Conservation (phyloP, 768 basidiomycete genomes). For the Lepiota venenata region DNA sequence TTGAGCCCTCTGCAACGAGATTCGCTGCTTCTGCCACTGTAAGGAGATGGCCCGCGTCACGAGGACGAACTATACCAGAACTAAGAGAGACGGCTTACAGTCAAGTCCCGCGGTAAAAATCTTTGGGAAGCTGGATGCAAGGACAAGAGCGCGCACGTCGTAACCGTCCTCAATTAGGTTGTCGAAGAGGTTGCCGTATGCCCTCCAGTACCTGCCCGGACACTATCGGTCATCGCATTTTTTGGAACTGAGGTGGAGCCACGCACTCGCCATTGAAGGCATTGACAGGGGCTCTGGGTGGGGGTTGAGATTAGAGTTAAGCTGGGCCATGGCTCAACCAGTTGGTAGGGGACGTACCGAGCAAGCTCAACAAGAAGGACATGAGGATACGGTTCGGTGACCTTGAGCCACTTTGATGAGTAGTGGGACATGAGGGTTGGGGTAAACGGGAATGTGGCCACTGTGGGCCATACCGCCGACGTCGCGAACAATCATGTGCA, state of each 20-base stretch:
- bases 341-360: slow-evolving; percentile 26
- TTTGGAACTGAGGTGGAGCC: background rate
- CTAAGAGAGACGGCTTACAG: slow-evolving; percentile 38
- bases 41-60: background rate
- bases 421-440: slow-evolving; percentile 23
- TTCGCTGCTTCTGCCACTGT: slow-evolving; percentile 29
- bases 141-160: slow-evolving; percentile 67
- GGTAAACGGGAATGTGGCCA: too few relatives aligned
- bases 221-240: background rate
- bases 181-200: slow-evolving; percentile 62
- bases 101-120: slow-evolving; percentile 85
- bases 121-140: slow-evolving; percentile 69
- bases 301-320: too few relatives aligned
- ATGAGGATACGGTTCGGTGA: slow-evolving; percentile 42
- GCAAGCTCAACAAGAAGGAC: slow-evolving; percentile 44
- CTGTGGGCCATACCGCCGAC: too few relatives aligned
- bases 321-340: background rate
- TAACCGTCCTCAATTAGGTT: slow-evolving; percentile 41
- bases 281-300: background rate
- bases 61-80: background rate
- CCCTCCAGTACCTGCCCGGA: slow-evolving; percentile 64
- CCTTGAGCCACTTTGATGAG: slow-evolving; percentile 43
- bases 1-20: slow-evolving; percentile 20
- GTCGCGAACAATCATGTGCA: too few relatives aligned
- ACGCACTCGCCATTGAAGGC: background rate